Conservation (phyloP, 306 rosid species). For the Prunus padus region DNA sequence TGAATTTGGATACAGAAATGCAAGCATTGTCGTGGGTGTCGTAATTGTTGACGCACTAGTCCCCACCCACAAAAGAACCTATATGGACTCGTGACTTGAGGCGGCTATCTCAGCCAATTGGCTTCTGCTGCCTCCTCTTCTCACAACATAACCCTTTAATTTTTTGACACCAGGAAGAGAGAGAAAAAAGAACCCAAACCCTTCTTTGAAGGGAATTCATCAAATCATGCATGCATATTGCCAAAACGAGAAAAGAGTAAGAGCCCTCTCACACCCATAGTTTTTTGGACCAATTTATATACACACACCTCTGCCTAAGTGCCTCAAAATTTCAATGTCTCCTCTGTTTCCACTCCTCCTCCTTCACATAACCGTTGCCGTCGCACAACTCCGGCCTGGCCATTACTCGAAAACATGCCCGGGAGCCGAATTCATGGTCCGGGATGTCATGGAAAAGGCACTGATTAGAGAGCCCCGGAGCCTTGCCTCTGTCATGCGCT, state of each 20-base stretch:
- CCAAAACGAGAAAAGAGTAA: not conserved
- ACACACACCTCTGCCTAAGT: not conserved
- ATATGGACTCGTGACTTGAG: not conserved
- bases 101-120: slow-evolving; percentile 5
- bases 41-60: not conserved
- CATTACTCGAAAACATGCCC: slow-evolving; percentile 62
- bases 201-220: not conserved
- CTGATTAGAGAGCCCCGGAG: slow-evolving; percentile 61
- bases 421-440: slow-evolving; percentile 50
- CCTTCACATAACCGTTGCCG: slow-evolving; percentile 18
- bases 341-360: slow-evolving; percentile 31
- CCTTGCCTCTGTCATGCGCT: slow-evolving; percentile 86
- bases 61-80: not conserved
- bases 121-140: slow-evolving; percentile 7
- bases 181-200: not conserved
- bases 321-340: slow-evolving; percentile 10
- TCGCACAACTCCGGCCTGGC: slow-evolving; percentile 49
- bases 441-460: slow-evolving; percentile 63
- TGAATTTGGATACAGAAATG: no score
- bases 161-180: slow-evolving; percentile 14
- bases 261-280: not conserved
- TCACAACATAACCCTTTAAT: slow-evolving; percentile 15
- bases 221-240: not conserved
- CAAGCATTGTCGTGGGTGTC: slow-evolving; percentile 8
- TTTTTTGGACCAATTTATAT: not conserved